A percentile compares a stretch with the other conserved stretches of the same genome.
phyloP scores from a whole-genome alignment of 495 filamentous ascomycete genomes.

The Barbatosphaeria neglecta region DNA sequence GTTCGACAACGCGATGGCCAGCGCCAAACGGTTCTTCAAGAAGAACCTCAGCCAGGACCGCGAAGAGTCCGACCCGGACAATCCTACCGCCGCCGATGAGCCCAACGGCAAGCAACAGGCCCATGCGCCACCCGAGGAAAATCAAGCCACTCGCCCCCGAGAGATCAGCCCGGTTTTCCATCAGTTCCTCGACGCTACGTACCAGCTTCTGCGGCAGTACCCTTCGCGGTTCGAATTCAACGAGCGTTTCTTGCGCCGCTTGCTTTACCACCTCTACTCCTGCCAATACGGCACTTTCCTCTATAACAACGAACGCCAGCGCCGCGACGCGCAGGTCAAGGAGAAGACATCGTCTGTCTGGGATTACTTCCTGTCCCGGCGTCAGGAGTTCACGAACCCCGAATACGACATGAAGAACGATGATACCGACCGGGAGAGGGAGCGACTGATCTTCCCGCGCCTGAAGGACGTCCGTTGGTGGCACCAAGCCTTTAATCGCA shows the following conservation, averaged over 20 bases:
- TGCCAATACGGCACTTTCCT: constrained; percentile 97
- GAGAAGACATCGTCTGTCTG: constrained; percentile 82
- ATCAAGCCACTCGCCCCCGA: constrained; percentile 46
- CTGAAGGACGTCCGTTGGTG: constrained; percentile 70
- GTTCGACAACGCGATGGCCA: constrained; percentile 74
- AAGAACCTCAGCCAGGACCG: constrained; percentile 59
- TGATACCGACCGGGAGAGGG: constrained; percentile 62
- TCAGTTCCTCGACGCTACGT: constrained; percentile 93
- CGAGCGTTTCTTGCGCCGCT: constrained; percentile 79
- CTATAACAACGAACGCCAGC: constrained; percentile 87
- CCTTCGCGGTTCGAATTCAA: constrained; percentile 95
- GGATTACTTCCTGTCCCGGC: constrained; percentile 81
- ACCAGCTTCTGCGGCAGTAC: constrained; percentile 78
- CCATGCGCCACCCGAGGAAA: constrained; percentile 15
- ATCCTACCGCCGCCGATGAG: constrained; percentile 35
- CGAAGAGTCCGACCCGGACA: constrained; percentile 51
- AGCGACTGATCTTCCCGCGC: constrained; percentile 74
- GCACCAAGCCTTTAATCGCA: constrained; percentile 74
- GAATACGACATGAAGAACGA: constrained; percentile 69
- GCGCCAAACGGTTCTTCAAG: constrained; percentile 84
- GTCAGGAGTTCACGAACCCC: constrained; percentile 66
- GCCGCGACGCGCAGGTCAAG: constrained; percentile 57
- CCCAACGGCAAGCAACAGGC: constrained; percentile 10
- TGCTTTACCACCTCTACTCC: constrained; percentile 90
- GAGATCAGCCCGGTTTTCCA: constrained; percentile 97